Percentiles rank a stretch among this genome's conserved stretches.
phyloP scores from a whole-genome alignment of 2,329 filamentous ascomycete genomes.

The Colletotrichum salicis region DNA sequence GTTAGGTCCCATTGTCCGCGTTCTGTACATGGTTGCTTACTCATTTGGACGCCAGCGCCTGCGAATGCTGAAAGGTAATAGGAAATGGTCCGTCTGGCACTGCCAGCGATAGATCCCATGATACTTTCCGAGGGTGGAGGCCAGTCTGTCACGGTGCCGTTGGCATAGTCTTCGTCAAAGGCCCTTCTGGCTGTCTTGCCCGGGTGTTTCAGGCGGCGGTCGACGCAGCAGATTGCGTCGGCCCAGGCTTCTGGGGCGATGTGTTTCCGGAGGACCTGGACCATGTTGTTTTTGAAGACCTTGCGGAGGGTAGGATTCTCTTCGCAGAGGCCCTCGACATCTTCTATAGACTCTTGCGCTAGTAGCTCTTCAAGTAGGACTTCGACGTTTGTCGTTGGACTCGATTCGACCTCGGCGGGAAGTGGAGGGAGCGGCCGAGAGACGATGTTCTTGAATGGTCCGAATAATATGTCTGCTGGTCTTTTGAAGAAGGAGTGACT shows the following conservation, averaged over 20 bases:
- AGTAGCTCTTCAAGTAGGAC: neutral
- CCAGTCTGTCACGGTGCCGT: neutral
- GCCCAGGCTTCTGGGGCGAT: conserved; percentile 10
- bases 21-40: neutral
- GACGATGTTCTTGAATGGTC: neutral
- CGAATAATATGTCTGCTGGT: neutral
- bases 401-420: neutral
- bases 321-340: neutral
- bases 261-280: neutral
- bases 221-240: conserved; percentile 21
- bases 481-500: neutral
- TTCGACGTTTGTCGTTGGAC: neutral
- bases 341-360: neutral
- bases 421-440: neutral
- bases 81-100: neutral
- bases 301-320: neutral
- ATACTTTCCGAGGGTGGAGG: neutral
- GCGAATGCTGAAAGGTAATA: neutral
- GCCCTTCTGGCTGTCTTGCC: neutral
- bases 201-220: conserved; percentile 8
- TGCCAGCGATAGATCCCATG: neutral
- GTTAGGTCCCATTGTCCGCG: conserved; percentile 11
- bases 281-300: neutral
- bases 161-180: conserved; percentile 5
- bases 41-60: neutral